These are phyloP conservation scores for Mycena polygramma DNA, from an alignment of 768 basidiomycete genomes.

Conservation along the genomic window DNA sequence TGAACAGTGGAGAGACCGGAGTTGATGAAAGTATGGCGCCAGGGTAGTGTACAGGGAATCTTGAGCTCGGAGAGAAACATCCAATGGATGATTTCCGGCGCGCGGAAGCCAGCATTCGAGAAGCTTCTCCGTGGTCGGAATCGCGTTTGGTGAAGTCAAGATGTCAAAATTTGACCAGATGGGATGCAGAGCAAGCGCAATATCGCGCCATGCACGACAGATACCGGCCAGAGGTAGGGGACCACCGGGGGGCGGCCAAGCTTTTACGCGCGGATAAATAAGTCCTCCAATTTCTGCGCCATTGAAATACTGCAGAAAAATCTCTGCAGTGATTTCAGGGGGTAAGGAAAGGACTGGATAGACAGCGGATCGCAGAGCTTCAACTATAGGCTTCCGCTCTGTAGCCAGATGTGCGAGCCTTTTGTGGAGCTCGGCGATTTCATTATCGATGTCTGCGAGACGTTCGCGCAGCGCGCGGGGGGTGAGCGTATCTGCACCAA, in stretches of 20 bases:
- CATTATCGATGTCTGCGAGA: slow-evolving; percentile 11
- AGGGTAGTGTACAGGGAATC: not conserved
- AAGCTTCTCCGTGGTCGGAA: not conserved
- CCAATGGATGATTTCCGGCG: slow-evolving; percentile 3
- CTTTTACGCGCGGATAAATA: not conserved
- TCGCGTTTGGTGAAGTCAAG: not conserved
- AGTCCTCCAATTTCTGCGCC: not conserved
- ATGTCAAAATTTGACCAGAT: not conserved
- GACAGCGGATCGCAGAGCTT: not conserved
- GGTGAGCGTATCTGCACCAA: not conserved
- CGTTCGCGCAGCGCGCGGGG: not conserved
- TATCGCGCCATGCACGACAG: not conserved
- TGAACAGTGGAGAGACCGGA: not conserved
- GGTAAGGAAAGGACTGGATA: slow-evolving; percentile 16
- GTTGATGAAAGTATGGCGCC: not conserved
- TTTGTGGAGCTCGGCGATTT: not conserved
- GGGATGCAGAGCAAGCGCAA: not conserved
- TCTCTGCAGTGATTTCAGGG: slow-evolving; percentile 13
- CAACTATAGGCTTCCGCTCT: not conserved
- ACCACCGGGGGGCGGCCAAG: not conserved
- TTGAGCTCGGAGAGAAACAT: not conserved
- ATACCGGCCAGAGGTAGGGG: not conserved
- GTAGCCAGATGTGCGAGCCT: slow-evolving; percentile 1
- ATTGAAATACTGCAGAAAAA: slow-evolving; percentile 4
- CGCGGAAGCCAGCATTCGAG: slow-evolving; percentile 11